phyloP scores from a whole-genome alignment of 129 eudicot genomes.

The Glebionis coronaria region DNA sequence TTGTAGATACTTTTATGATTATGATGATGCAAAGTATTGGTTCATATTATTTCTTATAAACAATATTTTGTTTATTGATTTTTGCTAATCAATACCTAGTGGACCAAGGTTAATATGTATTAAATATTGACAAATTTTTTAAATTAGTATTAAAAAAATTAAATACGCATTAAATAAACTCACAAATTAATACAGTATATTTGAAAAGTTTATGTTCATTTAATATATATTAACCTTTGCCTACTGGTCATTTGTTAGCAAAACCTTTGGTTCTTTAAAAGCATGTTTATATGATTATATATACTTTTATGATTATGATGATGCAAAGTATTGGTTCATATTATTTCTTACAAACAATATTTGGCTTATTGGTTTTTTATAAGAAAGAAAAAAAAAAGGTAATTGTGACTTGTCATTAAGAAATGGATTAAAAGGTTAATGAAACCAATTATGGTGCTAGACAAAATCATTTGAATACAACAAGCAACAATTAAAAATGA shows the following conservation, averaged over 20 bases:
- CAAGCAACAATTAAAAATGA: conserved; percentile 19
- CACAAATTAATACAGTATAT: too few species aligned
- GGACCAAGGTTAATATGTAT: too few species aligned
- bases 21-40: not conserved
- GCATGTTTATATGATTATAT: not conserved
- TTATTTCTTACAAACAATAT: not conserved
- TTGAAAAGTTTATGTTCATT: too few species aligned
- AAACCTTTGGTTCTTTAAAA: too few species aligned
- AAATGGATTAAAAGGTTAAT: conserved; percentile 6
- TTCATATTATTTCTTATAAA: not conserved
- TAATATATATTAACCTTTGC: too few species aligned
- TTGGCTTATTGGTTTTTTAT: not conserved
- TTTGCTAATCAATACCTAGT: too few species aligned
- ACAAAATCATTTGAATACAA: conserved; percentile 37
- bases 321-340: not conserved
- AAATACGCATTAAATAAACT: too few species aligned
- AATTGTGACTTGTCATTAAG: conserved; percentile 4
- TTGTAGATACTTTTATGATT: not conserved
- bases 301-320: not conserved
- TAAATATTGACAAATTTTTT: too few species aligned
- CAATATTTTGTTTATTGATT: too few species aligned
- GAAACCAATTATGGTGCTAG: conserved; percentile 19
- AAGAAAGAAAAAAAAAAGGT: not conserved
- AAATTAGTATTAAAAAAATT: too few species aligned
- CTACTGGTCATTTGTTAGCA: too few species aligned